Percentiles rank a stretch among this genome's conserved stretches.
Evolutionary conservation across 2,329 filamentous ascomycete genomes (phyloP).

Genomic region (Myriosclerotinia scirpicola): DNA sequence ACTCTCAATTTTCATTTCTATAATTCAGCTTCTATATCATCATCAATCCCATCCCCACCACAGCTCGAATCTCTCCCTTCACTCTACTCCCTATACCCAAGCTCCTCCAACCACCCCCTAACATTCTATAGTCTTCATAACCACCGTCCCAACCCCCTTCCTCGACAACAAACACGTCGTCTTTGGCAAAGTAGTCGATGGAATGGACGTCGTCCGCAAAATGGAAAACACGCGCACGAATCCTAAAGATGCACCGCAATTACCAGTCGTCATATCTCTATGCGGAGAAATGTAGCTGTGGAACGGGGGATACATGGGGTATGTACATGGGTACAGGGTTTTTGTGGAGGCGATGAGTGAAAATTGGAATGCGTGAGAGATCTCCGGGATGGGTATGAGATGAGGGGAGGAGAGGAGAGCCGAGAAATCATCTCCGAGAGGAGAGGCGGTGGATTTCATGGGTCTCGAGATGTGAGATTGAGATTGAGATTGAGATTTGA

Average conservation of each 20-base stretch:
- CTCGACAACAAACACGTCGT: conserved; percentile 93
- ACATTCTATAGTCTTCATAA: conserved; percentile 99
- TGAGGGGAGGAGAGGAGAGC: too few species aligned
- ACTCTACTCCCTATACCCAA: neutral
- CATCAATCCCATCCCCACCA: too few species aligned
- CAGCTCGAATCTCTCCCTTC: neutral
- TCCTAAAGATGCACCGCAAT: conserved; percentile 75
- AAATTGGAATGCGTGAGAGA: too few species aligned
- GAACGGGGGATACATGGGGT: too few species aligned
- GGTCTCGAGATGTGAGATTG: neutral
- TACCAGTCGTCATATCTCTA: conserved; percentile 80
- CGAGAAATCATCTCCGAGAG: neutral
- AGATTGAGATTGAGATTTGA: neutral
- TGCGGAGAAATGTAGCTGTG: conserved; percentile 90
- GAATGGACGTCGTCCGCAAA: conserved; percentile 88
- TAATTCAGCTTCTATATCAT: neutral
- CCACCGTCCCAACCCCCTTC: conserved; percentile 81
- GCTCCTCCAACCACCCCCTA: conserved; percentile 50
- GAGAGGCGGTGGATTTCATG: neutral
- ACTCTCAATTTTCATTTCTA: neutral
- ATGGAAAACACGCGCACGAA: conserved; percentile 85
- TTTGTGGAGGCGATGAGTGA: neutral
- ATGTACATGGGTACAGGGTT: neutral
- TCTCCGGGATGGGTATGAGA: neutral
- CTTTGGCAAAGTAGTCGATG: conserved; percentile 86